Conservation (phyloP, 208 protist genomes). For the Strigomonas galati region DNA sequence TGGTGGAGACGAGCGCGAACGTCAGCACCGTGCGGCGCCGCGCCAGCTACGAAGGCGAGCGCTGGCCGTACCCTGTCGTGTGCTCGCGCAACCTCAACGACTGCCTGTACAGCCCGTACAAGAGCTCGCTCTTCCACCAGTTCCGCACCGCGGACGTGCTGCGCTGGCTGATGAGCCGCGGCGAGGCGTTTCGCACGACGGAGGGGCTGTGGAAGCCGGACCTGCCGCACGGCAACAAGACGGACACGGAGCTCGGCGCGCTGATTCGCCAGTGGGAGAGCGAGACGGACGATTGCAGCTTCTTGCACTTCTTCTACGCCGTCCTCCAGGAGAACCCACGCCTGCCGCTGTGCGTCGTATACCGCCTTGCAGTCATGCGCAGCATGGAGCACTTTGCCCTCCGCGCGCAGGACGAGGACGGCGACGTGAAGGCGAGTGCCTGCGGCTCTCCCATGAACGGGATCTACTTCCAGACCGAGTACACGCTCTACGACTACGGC, state of each 20-base stretch:
- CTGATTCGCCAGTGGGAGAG: no score
- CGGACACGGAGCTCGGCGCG: no score
- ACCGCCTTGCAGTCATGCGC: not conserved
- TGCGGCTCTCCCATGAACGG: no score
- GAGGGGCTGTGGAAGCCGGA: not conserved
- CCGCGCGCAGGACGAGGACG: not conserved
- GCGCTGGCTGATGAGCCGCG: no score
- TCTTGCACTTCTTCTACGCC: not conserved
- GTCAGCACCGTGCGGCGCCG: no score
- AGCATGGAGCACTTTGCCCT: not conserved
- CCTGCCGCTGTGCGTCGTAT: not conserved
- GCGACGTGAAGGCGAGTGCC: not conserved
- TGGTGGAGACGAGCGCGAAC: constrained; percentile 8
- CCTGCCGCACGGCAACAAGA: no score
- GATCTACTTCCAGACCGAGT: no score
- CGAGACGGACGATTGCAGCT: not conserved
- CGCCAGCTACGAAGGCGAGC: no score
- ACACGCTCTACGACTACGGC: constrained; percentile 11
- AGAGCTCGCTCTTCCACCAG: constrained; percentile 5
- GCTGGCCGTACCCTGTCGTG: no score
- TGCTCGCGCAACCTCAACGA: no score
- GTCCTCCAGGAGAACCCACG: not conserved
- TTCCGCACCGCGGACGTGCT: no score
- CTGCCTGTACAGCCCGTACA: constrained; percentile 6
- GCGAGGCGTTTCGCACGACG: not conserved